phyloP scores from a whole-genome alignment of 805 yeast species.

The Dipodascus albidus region DNA sequence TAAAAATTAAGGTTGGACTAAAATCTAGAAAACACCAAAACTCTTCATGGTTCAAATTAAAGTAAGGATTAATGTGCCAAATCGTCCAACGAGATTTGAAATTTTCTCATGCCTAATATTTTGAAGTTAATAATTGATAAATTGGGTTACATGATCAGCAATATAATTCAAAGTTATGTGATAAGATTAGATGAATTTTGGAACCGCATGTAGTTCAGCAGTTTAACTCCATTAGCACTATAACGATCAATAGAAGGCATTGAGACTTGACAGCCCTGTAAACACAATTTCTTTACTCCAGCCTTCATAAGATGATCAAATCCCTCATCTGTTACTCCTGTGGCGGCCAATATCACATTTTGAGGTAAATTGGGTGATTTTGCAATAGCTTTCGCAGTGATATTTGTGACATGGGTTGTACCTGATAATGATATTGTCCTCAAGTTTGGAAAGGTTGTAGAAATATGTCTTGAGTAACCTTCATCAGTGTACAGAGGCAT shows the following conservation, averaged over 20 bases:
- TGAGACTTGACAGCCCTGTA: neutral
- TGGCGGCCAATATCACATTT: neutral
- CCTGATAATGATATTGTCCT: neutral
- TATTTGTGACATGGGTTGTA: neutral
- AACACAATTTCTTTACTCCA: neutral
- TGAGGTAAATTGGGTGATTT: neutral
- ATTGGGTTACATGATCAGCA: neutral
- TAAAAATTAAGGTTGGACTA: no score
- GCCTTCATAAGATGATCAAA: neutral
- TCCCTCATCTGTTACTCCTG: neutral
- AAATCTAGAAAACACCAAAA: no score
- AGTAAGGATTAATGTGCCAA: no score
- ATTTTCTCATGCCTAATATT: neutral
- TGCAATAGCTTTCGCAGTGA: neutral
- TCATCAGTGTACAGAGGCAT: neutral
- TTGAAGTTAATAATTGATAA: no score
- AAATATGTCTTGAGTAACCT: neutral
- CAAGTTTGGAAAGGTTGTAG: neutral
- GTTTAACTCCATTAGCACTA: neutral
- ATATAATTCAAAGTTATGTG: neutral
- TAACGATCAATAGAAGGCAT: neutral
- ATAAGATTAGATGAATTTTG: neutral
- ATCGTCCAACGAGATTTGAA: no score
- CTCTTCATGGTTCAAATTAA: no score
- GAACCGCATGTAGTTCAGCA: neutral